Conservation (phyloP, 441 rosid species). For the Croton laevigatus region DNA sequence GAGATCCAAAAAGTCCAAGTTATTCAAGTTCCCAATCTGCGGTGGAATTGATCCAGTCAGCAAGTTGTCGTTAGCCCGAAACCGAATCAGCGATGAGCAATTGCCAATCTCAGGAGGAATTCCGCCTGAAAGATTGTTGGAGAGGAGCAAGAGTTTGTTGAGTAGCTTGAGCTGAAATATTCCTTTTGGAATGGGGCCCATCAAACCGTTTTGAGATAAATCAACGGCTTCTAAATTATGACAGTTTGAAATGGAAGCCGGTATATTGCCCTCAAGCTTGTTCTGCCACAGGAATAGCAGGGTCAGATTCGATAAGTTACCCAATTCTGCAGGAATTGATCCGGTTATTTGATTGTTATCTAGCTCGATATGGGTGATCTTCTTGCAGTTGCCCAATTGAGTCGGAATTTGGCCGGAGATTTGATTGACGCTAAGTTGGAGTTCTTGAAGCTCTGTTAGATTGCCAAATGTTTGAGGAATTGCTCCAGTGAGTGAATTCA, state of each 20-base stretch:
- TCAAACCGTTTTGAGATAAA: slow-evolving; percentile 54
- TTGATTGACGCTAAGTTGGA: slow-evolving; percentile 82
- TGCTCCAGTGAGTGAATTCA: slow-evolving; percentile 68
- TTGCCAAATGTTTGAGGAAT: slow-evolving; percentile 69
- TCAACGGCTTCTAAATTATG: slow-evolving; percentile 53
- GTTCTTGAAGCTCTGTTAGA: slow-evolving; percentile 67
- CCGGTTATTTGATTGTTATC: slow-evolving; percentile 79
- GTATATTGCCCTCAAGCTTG: slow-evolving; percentile 59
- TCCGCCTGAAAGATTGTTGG: slow-evolving; percentile 54
- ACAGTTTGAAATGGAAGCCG: slow-evolving; percentile 53
- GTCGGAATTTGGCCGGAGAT: slow-evolving; percentile 70
- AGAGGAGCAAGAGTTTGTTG: slow-evolving; percentile 60
- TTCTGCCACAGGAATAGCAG: slow-evolving; percentile 66
- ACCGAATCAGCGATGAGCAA: slow-evolving; percentile 52
- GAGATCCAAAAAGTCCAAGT: slow-evolving; percentile 58
- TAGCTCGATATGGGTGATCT: slow-evolving; percentile 63
- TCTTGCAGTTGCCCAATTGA: slow-evolving; percentile 57
- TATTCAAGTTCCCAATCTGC: slow-evolving; percentile 48
- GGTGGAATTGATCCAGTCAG: slow-evolving; percentile 50
- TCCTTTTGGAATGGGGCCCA: slow-evolving; percentile 62
- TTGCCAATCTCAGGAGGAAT: slow-evolving; percentile 57
- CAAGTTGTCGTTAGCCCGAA: slow-evolving; percentile 49
- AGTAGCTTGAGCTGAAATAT: slow-evolving; percentile 56
- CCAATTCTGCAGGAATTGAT: slow-evolving; percentile 51
- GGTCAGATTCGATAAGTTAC: slow-evolving; percentile 47